These are phyloP conservation scores for Papiliotrema flavescens DNA, from an alignment of 1,284 basidiomycete species.

Conservation along the genomic window DNA sequence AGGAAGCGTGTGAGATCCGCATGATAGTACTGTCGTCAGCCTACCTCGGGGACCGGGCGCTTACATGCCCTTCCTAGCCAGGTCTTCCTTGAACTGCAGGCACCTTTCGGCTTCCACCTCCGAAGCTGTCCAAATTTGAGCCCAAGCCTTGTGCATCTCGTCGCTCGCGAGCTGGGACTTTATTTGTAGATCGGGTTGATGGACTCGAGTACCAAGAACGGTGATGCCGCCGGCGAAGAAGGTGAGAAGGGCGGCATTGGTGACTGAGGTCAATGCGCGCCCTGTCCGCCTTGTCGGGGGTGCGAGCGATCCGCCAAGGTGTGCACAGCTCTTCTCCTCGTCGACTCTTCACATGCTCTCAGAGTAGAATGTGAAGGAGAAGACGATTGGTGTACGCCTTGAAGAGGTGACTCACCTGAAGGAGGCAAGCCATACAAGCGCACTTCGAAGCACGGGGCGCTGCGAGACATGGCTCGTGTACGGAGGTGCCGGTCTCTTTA, in stretches of 20 bases:
- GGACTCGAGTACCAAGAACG: slow-evolving; percentile 27
- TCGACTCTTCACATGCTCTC: not conserved
- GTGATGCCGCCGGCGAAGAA: slow-evolving; percentile 32
- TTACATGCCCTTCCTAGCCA: slow-evolving; percentile 35
- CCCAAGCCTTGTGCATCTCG: slow-evolving; percentile 27
- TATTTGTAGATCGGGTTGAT: slow-evolving; percentile 12
- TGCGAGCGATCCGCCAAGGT: too few species aligned
- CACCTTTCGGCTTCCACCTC: slow-evolving; percentile 31
- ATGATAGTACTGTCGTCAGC: not conserved
- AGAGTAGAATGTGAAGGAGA: not conserved
- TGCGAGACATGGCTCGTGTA: not conserved
- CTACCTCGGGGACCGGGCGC: not conserved
- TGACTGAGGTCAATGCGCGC: slow-evolving; percentile 20
- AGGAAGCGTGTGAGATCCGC: not conserved
- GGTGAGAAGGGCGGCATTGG: slow-evolving; percentile 26
- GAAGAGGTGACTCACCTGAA: slow-evolving; percentile 4
- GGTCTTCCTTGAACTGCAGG: slow-evolving; percentile 22
- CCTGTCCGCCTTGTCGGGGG: too few species aligned
- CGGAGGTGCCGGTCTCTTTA: not conserved
- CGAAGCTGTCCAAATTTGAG: slow-evolving; percentile 32
- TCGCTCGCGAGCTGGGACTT: not conserved
- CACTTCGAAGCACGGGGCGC: not conserved
- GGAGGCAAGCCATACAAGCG: slow-evolving; percentile 7
- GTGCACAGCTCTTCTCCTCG: too few species aligned
- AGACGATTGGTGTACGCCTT: not conserved